Evolutionary conservation across 345 rosid genomes (phyloP).

Genomic region (Boechera divaricarpa): DNA sequence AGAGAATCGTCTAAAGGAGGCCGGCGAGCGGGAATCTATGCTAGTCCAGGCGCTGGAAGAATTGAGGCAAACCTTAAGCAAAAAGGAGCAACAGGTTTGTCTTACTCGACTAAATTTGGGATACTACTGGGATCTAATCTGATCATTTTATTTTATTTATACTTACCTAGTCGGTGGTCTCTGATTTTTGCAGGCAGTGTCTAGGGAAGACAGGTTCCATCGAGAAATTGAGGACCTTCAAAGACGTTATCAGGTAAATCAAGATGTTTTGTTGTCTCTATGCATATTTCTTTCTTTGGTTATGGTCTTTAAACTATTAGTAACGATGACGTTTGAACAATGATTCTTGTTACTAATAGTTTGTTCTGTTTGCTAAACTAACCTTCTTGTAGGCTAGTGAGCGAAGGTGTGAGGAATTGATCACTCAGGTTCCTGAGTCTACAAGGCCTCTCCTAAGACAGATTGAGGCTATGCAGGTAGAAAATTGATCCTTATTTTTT

Average conservation of each 20-base stretch:
- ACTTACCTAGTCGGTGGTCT: conserved; percentile 24
- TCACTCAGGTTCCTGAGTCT: conserved; percentile 98
- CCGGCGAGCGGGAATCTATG: conserved; percentile 93
- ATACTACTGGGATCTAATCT: conserved; percentile 15
- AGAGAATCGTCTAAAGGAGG: conserved; percentile 87
- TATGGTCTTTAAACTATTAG: background rate
- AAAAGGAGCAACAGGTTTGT: conserved; percentile 93
- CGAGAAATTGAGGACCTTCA: conserved; percentile 89
- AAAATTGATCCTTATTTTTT: conserved; percentile 19
- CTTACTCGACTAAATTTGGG: conserved; percentile 29
- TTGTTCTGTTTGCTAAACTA: conserved; percentile 19
- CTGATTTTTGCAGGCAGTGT: conserved; percentile 64
- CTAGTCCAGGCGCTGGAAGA: conserved; percentile 94
- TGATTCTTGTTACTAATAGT: conserved; percentile 16
- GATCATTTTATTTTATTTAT: conserved; percentile 10
- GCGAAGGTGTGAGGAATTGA: conserved; percentile 97
- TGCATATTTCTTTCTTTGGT: conserved; percentile 7
- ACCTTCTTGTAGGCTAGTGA: conserved; percentile 79
- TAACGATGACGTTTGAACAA: conserved; percentile 6
- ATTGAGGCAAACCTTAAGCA: conserved; percentile 87
- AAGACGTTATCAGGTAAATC: conserved; percentile 86
- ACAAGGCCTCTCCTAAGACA: conserved; percentile 98
- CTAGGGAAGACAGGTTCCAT: conserved; percentile 77
- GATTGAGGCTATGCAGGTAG: conserved; percentile 98
- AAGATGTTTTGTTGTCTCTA: conserved; percentile 11